Evolutionary conservation across 805 yeast species (phyloP).

Genomic region (Wickerhamiella sergipiensis): DNA sequence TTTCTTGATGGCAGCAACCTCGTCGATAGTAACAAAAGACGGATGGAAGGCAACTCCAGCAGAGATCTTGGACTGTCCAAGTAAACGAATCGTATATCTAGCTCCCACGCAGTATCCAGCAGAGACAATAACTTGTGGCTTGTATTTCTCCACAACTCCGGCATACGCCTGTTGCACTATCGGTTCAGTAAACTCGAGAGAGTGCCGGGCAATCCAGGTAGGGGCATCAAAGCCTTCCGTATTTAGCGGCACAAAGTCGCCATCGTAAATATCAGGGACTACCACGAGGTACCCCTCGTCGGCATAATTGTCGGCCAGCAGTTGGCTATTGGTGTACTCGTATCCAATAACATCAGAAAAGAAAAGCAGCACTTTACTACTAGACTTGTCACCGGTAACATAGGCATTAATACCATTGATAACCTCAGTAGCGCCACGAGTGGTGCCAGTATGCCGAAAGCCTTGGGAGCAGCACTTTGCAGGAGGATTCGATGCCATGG

Average conservation of each 20-base stretch:
- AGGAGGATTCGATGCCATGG: conserved; percentile 27
- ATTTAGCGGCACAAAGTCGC: conserved; percentile 32
- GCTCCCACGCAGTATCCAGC: conserved; percentile 85
- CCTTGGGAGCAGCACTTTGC: conserved; percentile 24
- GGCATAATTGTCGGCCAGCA: conserved; percentile 40
- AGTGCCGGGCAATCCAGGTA: conserved; percentile 44
- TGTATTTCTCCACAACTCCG: conserved; percentile 30
- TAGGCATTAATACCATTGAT: conserved; percentile 30
- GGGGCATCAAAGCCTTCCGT: conserved; percentile 16
- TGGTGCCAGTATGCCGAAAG: conserved; percentile 19
- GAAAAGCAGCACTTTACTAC: conserved; percentile 43
- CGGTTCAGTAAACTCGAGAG: conserved; percentile 32
- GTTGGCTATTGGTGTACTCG: conserved; percentile 38
- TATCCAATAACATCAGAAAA: conserved; percentile 52
- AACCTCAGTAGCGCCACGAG: conserved; percentile 16
- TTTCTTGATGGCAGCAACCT: conserved; percentile 42
- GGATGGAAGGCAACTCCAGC: conserved; percentile 79
- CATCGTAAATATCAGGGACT: conserved; percentile 61
- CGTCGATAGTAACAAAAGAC: conserved; percentile 52
- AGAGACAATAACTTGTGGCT: conserved; percentile 30
- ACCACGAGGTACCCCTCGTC: conserved; percentile 48
- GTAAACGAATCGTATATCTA: conserved; percentile 44
- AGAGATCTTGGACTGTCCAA: conserved; percentile 27
- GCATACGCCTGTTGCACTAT: conserved; percentile 36
- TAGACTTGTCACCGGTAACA: conserved; percentile 33